A percentile compares a stretch with the other conserved stretches of the same genome.
Conservation (phyloP, 108 stramenopile genomes). For the Phaeodactylum tricornutum region DNA sequence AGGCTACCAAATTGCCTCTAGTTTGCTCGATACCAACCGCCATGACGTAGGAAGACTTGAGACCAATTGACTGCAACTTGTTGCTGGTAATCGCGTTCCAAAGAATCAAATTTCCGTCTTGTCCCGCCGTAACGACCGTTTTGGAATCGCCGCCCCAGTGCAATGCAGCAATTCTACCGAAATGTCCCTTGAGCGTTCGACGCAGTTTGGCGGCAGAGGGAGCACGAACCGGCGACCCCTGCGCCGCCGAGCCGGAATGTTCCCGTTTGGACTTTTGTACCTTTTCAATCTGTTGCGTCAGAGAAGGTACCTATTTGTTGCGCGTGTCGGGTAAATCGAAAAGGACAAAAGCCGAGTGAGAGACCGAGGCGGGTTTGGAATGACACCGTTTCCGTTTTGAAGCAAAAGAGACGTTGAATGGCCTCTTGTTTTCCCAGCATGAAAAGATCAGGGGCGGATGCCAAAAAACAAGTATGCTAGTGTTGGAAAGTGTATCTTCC, state of each 20-base stretch:
- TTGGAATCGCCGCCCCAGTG: slow-evolving; percentile 90
- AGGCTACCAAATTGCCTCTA: slow-evolving; percentile 88
- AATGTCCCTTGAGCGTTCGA: slow-evolving; percentile 87
- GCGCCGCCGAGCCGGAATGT: slow-evolving; percentile 20
- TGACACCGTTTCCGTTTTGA: no score
- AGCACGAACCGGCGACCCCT: slow-evolving; percentile 29
- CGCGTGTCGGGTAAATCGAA: no score
- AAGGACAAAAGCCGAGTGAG: not conserved
- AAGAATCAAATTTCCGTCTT: slow-evolving; percentile 98
- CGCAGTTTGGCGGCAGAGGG: slow-evolving; percentile 63
- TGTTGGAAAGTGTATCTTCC: no score
- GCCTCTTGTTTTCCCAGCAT: no score
- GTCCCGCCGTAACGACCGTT: slow-evolving; percentile 82
- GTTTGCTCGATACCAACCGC: slow-evolving; percentile 95
- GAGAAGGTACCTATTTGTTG: slow-evolving; percentile 42
- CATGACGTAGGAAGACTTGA: slow-evolving; percentile 98
- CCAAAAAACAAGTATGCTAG: no score
- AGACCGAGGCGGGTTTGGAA: not conserved
- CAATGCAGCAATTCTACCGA: slow-evolving; percentile 96
- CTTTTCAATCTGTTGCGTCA: slow-evolving; percentile 36
- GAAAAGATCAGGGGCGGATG: no score
- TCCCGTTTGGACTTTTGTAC: slow-evolving; percentile 28
- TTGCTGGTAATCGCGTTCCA: slow-evolving; percentile 94
- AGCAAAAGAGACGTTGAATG: no score
- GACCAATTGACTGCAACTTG: slow-evolving; percentile 79